phyloP scores from a whole-genome alignment of 441 rosid genomes.

The Syzygium syzygioides region DNA sequence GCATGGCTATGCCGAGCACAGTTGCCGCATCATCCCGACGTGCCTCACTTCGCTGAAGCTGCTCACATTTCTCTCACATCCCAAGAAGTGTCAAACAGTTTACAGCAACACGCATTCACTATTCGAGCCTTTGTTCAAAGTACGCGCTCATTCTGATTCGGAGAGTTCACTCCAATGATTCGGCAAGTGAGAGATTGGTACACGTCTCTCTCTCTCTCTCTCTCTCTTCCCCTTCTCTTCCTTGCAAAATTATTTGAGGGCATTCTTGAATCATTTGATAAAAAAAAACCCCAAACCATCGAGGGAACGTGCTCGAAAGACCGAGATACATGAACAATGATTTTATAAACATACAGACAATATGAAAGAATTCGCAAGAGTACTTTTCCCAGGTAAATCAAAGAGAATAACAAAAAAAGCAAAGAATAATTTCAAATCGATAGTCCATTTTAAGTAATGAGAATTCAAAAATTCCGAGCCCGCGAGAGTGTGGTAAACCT shows the following conservation, averaged over 20 bases:
- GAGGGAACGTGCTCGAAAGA: background rate
- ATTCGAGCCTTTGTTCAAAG: background rate
- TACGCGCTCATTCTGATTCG: background rate
- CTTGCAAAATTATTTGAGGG: background rate
- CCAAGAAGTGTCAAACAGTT: too few species aligned
- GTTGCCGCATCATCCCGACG: background rate
- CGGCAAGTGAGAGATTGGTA: background rate
- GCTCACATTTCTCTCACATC: background rate
- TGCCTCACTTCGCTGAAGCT: background rate
- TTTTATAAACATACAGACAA: background rate
- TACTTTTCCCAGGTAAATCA: background rate
- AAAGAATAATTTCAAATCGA: background rate
- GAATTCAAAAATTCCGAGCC: background rate
- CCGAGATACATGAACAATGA: background rate
- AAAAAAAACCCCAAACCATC: background rate
- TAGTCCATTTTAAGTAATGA: background rate
- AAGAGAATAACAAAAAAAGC: background rate
- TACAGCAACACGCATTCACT: background rate
- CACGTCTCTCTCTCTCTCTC: background rate
- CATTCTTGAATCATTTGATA: background rate
- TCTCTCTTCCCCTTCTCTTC: background rate
- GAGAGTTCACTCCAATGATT: background rate
- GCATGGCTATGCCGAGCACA: background rate
- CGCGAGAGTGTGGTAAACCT: background rate
- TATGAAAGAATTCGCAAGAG: background rate